A percentile compares a stretch with the other conserved stretches of the same genome.
Conservation (phyloP, 2,329 filamentous ascomycete species). For the Aspergillus ochraceoroseus region DNA sequence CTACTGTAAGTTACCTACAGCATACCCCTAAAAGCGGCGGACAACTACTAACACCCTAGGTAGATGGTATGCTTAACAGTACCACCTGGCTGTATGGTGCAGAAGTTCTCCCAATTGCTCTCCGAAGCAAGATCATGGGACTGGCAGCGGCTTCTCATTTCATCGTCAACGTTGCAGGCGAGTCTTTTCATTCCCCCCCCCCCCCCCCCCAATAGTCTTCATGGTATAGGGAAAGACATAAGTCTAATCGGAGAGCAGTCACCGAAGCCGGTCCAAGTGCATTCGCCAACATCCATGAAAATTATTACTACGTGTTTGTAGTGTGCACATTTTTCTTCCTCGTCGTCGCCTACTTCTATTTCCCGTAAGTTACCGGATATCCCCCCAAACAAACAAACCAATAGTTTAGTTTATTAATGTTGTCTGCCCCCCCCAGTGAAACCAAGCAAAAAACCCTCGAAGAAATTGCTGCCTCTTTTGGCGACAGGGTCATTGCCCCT, state of each 20-base stretch:
- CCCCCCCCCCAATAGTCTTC: neutral
- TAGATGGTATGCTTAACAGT: slow-evolving; percentile 51
- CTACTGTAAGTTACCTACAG: slow-evolving; percentile 52
- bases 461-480: slow-evolving; percentile 48
- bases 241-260: slow-evolving; percentile 26
- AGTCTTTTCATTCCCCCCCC: slow-evolving; percentile 8
- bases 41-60: neutral
- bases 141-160: slow-evolving; percentile 52
- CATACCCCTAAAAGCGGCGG: no score
- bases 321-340: slow-evolving; percentile 51
- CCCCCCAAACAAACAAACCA: no score
- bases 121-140: slow-evolving; percentile 54
- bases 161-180: slow-evolving; percentile 51
- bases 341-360: slow-evolving; percentile 51
- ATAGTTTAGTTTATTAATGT: no score
- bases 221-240: neutral
- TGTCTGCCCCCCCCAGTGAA: slow-evolving; percentile 31
- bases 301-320: slow-evolving; percentile 59
- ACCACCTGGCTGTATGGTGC: slow-evolving; percentile 55
- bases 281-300: slow-evolving; percentile 55
- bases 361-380: slow-evolving; percentile 45
- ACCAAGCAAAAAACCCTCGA: slow-evolving; percentile 48
- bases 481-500: slow-evolving; percentile 42
- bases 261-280: slow-evolving; percentile 54
- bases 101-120: slow-evolving; percentile 51